Evolutionary conservation across 768 basidiomycete species (phyloP), one percentile per base, ranked within the genome.

Genomic region (Suillus americanus): DNA sequence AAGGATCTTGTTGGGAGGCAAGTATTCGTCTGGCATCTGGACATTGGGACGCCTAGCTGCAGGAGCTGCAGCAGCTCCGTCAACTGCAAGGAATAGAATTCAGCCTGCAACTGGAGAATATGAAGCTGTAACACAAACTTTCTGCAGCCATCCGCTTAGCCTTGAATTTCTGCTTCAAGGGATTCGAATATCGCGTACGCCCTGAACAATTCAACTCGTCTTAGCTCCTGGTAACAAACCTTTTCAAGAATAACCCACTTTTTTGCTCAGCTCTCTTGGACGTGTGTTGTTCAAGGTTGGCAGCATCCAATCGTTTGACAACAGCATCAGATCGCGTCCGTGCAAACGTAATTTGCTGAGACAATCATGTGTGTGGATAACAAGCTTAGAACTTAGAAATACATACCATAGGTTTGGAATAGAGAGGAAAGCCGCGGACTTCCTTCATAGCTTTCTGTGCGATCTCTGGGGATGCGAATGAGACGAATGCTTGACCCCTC

Each of bases 21-120:
- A 86, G 77, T 98, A 99, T 77, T 99, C 97, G 89, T 99, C 97
- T 46, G 97, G 96, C 95, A 99, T 97, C 75, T 96, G 94, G 65
- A 97, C 91, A 68, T 89, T 87, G 28, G 92, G 92, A 50, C 92
- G 86, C 77, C 89, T 93, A 23, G 91, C 78, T 37, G 85, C 86
- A 12, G 92, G 86, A 6, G 81, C 78, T 8, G 90, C 82, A 4
- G 86, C 79, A 33, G 83, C 85, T 30, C 91, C 91, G 55, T 91
- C 91, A 75, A 89, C 91, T 90, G 66, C 43, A 63, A 61, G 4
- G 45, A 33, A 67, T n/a, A 18, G 67, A 23, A 56, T 40, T 57
- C 53, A 65, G 54, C 23, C 9, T 43, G 23, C 45, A 53, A 60
- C 35, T 25, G 41, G n/a, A 54, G 65, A 51, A 38, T 67, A 62